Base-by-base conservation (phyloP, 1,284 basidiomycete genomes). In the Sutorius eximius region DNA sequence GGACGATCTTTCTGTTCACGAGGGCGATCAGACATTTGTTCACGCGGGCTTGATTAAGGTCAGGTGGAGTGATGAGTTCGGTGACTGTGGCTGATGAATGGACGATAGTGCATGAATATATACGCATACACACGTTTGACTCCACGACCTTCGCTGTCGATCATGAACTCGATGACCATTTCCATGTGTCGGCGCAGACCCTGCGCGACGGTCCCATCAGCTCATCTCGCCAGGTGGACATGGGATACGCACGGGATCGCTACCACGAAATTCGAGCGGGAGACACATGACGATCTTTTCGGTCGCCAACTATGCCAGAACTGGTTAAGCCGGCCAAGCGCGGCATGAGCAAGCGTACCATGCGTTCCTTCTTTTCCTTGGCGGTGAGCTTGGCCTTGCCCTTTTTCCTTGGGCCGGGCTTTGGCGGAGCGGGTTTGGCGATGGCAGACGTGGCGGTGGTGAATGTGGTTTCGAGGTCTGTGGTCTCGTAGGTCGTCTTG, bases 11-110 rank as follows among this genome's bases (percentile, higher is more conserved):
- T 51, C 93, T 82, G 62, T 89, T 89, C 2, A 95, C 92, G 2
- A 97, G 77, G 1, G 93, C 92, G 53, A 97, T 94, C 32, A 98
- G 78, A 61, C 93, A 94, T 72, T 95, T 96, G 74, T 97, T 96
- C 42, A 93, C 93, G 36, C 89, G 82, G 7, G 92, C 89, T 73
- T 95, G 93, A 45, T 86, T 88, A 45, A 95, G 77, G 55, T 94
- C 91, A 0, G 93, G 92, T 2, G 86, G 85, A 47, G 80, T 82
- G 59, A 94, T 82, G 49, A 97, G 80, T 48, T 93, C 91, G 38
- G 81, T 73, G 38, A 95, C 94, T 96, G 4, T 52, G 46, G 42
- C 34, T 20, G 30, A 44, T 55, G 27, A 49, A 51, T 46, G 49
- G 18, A 38, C 0, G 32, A 34, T 18, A 15, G 12, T 1, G 3